These are phyloP conservation scores for Aspergillus tamarii DNA, from an alignment of 2,329 filamentous ascomycete species.

Conservation along the genomic window DNA sequence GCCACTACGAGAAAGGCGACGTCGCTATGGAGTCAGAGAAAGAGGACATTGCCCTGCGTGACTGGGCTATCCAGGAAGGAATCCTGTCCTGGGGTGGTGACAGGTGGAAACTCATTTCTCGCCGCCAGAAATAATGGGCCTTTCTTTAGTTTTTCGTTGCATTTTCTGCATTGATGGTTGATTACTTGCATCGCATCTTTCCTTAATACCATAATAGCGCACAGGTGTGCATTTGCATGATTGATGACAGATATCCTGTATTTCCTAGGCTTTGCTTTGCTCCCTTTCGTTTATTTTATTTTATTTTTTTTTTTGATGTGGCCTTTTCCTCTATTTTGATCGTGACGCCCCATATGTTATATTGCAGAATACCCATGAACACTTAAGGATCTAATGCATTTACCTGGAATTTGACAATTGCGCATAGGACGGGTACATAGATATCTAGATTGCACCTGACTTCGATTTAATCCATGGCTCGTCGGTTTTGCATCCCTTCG, in stretches of 20 bases:
- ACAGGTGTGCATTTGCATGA: background rate
- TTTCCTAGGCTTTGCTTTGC: background rate
- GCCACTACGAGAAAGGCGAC: background rate
- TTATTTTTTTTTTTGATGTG: background rate
- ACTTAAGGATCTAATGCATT: background rate
- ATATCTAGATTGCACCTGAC: background rate
- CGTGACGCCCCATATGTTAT: background rate
- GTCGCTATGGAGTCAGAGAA: background rate
- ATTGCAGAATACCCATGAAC: background rate
- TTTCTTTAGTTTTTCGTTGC: background rate
- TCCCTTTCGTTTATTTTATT: too few relatives aligned
- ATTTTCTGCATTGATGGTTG: background rate
- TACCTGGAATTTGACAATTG: background rate
- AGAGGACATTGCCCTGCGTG: background rate
- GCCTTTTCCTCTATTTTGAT: background rate
- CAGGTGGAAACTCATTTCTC: background rate
- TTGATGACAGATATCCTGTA: background rate
- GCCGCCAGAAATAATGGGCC: background rate
- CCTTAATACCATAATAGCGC: background rate
- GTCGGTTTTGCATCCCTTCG: too few relatives aligned
- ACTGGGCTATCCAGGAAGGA: slow-evolving; percentile 4
- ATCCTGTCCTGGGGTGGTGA: background rate
- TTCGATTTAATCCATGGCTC: background rate
- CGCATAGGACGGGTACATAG: too few relatives aligned
- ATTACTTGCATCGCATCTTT: background rate